Conservation (phyloP, 352 stramenopile species). For the Globisporangium middletonii region DNA sequence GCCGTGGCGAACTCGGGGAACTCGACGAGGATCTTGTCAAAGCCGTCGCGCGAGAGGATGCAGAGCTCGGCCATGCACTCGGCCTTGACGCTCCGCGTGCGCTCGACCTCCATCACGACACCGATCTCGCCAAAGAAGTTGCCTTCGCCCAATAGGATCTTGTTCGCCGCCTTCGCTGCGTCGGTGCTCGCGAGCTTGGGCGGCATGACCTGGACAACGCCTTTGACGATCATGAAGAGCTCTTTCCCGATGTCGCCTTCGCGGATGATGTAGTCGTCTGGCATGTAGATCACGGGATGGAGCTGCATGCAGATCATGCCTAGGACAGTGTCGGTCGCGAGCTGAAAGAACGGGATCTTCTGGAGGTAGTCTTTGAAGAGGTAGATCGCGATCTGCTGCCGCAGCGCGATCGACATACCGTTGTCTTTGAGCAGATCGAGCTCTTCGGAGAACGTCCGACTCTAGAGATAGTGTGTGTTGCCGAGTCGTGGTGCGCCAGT, state of each 20-base stretch:
- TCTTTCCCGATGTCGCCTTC: conserved; percentile 64
- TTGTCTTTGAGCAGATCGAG: conserved; percentile 51
- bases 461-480: too few species aligned
- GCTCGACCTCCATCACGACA: too few species aligned
- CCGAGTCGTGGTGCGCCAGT: too few species aligned
- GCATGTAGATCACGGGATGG: conserved; percentile 62
- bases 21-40: conserved; percentile 65
- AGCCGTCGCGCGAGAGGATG: conserved; percentile 48
- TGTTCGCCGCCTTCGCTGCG: conserved; percentile 17
- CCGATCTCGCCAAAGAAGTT: conserved; percentile 9
- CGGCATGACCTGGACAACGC: conserved; percentile 53
- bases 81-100: conserved; percentile 16
- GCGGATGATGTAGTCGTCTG: conserved; percentile 53
- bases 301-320: conserved; percentile 73
- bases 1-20: conserved; percentile 63
- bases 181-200: conserved; percentile 22
- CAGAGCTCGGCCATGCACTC: conserved; percentile 65
- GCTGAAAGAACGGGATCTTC: conserved; percentile 68
- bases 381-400: conserved; percentile 59
- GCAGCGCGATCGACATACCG: conserved; percentile 53
- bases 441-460: conserved; percentile 37
- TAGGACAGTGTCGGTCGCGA: conserved; percentile 48
- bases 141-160: conserved; percentile 38
- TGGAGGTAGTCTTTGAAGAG: conserved; percentile 64
- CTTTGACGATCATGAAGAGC: conserved; percentile 71